Evolutionary conservation across 805 yeast genomes (phyloP), one percentile per base, ranked within the genome.

Genomic region (Citeromyces matritensis): DNA sequence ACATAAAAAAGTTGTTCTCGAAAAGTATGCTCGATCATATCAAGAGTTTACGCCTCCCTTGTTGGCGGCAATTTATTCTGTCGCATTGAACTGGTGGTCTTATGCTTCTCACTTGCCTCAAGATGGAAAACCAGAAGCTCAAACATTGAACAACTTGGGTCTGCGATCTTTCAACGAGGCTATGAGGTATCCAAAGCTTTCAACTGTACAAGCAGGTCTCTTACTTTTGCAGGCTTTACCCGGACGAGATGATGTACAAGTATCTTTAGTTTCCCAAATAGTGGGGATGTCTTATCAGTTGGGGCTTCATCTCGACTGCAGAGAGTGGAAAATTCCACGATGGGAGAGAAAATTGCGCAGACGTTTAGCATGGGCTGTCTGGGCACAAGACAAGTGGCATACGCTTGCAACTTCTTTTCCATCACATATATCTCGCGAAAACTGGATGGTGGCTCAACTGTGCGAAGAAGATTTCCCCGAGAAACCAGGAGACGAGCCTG

Each of bases 51-150:
- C 84, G 29, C 83, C 94, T 0, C 86, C 94, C 0, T 51, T 83
- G 29, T 56, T 84, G 26, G 94, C 94, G 0, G 74, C 91, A 0
- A 84, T 83, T 0, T 83, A 84, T 44, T 70, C 78, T 3, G 54
- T 82, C 33, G 88, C 94, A 0, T 58, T 78, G 25, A 81, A 78
- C 44, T 80, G 88, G 84, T 82, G 94, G 94, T 33, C 41, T 2
- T 39, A 37, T 30, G 39, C 39, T 27, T 29, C 41, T 6, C 30
- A 31, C 8, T 13, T 25, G 27, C 27, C 27, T 6, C 27, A 12
- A 11, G 27, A 25, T 7, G 15, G 15, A 5, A 25, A 25, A 13
- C 27, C 27, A 13, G 27, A 25, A 13, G 27, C 13, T 11, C 27
- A 38, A 9, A 17, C 21, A 17, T 23, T 39, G 19, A 39, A 41